phyloP scores from a whole-genome alignment of 179 eudicot species.

The Spergularia azorica region DNA sequence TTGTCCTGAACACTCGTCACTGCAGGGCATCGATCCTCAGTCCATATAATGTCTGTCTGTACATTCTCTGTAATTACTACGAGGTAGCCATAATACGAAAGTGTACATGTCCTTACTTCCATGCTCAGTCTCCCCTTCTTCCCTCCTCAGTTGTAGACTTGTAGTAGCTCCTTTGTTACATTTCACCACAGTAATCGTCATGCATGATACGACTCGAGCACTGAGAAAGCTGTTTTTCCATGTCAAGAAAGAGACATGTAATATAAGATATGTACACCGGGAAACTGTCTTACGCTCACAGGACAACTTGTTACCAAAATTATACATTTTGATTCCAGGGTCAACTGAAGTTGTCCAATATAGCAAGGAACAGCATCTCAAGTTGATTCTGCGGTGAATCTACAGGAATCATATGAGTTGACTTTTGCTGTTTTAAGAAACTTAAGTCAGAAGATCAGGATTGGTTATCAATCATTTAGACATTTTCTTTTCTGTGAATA shows the following conservation, averaged over 20 bases:
- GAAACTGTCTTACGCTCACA: neutral
- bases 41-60: constrained; percentile 12
- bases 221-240: neutral
- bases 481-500: constrained; percentile 13
- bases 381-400: neutral
- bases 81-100: constrained; percentile 2
- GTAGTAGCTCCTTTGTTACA: neutral
- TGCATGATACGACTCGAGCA: too few relatives aligned
- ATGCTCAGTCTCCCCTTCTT: neutral
- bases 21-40: neutral
- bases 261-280: neutral
- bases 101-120: neutral
- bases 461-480: neutral
- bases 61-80: constrained; percentile 22
- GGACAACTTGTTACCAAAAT: neutral
- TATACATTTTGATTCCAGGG: neutral
- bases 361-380: neutral
- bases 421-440: neutral
- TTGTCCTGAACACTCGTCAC: neutral
- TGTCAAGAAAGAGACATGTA: constrained; percentile 11
- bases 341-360: constrained; percentile 6
- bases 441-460: neutral
- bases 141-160: neutral
- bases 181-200: neutral
- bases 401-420: neutral